Percentiles rank a stretch among this genome's conserved stretches.
Conservation (phyloP, 1,284 basidiomycete species). For the Waitea zeae region DNA sequence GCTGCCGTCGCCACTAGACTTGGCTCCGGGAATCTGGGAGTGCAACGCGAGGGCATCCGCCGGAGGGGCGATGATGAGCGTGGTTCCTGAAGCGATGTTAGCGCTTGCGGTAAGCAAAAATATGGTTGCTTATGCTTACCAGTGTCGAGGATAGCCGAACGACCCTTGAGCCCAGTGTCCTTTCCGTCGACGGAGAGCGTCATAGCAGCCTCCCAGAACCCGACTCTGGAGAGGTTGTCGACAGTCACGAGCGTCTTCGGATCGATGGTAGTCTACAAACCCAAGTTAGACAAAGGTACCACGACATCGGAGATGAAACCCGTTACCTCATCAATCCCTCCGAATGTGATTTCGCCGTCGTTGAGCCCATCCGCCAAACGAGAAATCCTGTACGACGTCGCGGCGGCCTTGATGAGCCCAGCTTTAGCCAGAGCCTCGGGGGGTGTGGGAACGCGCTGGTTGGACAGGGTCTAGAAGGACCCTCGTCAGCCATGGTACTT, state of each 20-base stretch:
- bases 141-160: constrained; percentile 66
- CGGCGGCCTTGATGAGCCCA: constrained; percentile 45
- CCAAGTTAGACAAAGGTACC: too few relatives aligned
- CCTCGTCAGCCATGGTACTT: too few relatives aligned
- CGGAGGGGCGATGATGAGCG: constrained; percentile 42
- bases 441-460: constrained; percentile 52
- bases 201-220: constrained; percentile 69
- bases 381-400: constrained; percentile 71
- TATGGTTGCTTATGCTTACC: too few relatives aligned
- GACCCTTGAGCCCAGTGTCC: constrained; percentile 32
- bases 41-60: constrained; percentile 43
- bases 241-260: constrained; percentile 33
- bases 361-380: constrained; percentile 57
- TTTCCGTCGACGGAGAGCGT: constrained; percentile 37
- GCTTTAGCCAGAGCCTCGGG: constrained; percentile 52
- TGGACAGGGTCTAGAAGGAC: too few relatives aligned
- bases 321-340: constrained; percentile 63
- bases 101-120: too few relatives aligned
- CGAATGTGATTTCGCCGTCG: constrained; percentile 72
- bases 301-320: too few relatives aligned
- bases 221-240: constrained; percentile 36
- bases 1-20: constrained; percentile 39
- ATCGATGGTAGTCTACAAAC: constrained; percentile 52
- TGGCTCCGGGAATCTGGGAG: constrained; percentile 42
- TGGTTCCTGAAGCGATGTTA: too few relatives aligned